phyloP scores from a whole-genome alignment of 2,329 filamentous ascomycete genomes.

The Immersiporthe knoxdaviesiana region DNA sequence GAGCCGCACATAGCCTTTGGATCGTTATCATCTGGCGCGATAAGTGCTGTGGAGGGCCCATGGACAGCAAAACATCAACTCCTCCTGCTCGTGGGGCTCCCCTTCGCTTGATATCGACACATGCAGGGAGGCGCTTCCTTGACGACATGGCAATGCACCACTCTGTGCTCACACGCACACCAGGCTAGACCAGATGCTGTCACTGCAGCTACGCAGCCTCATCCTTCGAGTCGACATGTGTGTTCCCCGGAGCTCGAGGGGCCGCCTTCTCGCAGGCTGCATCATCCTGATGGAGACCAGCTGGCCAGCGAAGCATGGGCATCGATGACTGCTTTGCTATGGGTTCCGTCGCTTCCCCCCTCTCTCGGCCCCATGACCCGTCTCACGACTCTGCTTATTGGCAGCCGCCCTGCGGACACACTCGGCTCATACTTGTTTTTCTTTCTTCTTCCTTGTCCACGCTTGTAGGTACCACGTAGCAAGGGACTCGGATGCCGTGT shows the following conservation, averaged over 20 bases:
- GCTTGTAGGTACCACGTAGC: not conserved
- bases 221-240: constrained; percentile 19
- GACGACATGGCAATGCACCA: not conserved
- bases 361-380: not conserved
- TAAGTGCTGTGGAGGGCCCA: not conserved
- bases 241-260: not conserved
- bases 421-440: not conserved
- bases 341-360: not conserved
- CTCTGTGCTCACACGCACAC: not conserved
- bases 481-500: constrained; percentile 2
- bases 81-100: not conserved
- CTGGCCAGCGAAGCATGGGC: not conserved
- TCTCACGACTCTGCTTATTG: not conserved
- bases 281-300: not conserved
- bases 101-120: not conserved
- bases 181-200: constrained; percentile 21
- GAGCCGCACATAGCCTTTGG: not conserved
- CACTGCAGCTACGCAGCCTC: constrained; percentile 25
- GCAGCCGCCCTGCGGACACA: not conserved
- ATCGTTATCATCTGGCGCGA: not conserved
- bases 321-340: not conserved
- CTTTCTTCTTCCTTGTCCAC: not conserved
- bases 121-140: not conserved
- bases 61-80: not conserved
- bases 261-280: not conserved